phyloP scores from a whole-genome alignment of 345 rosid species.

The Gossypium herbaceum region DNA sequence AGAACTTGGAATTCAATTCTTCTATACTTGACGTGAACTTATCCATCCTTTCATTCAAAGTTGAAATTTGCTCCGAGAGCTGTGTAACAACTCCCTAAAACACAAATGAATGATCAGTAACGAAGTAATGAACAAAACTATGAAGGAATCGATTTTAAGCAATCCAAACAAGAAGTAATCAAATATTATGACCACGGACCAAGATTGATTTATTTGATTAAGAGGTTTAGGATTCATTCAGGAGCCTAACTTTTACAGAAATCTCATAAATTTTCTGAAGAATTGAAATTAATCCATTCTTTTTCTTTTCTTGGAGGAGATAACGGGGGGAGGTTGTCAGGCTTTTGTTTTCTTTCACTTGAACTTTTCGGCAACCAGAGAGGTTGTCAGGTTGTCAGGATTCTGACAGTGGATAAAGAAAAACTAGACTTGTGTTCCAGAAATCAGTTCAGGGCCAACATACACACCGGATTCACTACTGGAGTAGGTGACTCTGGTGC shows the following conservation, averaged over 20 bases:
- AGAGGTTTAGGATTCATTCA: neutral
- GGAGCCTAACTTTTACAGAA: neutral
- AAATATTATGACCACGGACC: too few relatives aligned
- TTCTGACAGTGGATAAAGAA: neutral
- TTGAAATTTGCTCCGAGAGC: conserved; percentile 95
- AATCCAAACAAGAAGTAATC: neutral
- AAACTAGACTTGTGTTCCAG: too few relatives aligned
- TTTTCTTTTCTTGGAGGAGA: neutral
- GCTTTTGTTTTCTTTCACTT: neutral
- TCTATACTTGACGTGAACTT: conserved; percentile 81
- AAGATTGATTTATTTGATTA: too few relatives aligned
- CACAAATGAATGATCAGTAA: conserved; percentile 9
- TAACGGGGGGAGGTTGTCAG: neutral
- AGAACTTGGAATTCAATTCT: conserved; percentile 75
- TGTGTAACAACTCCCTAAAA: conserved; percentile 77
- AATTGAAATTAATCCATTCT: too few relatives aligned
- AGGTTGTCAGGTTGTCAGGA: neutral
- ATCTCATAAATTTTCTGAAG: neutral
- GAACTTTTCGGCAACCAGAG: neutral
- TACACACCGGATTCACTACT: conserved; percentile 65
- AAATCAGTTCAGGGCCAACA: neutral
- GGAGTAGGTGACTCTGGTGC: conserved; percentile 61
- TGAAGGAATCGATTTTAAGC: neutral
- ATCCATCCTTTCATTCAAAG: conserved; percentile 92
- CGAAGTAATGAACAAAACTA: neutral